A percentile compares a stretch with the other conserved stretches of the same genome.
These are phyloP conservation scores for Cercospora sesami DNA, from an alignment of 2,329 filamentous ascomycete species.

Conservation along the genomic window DNA sequence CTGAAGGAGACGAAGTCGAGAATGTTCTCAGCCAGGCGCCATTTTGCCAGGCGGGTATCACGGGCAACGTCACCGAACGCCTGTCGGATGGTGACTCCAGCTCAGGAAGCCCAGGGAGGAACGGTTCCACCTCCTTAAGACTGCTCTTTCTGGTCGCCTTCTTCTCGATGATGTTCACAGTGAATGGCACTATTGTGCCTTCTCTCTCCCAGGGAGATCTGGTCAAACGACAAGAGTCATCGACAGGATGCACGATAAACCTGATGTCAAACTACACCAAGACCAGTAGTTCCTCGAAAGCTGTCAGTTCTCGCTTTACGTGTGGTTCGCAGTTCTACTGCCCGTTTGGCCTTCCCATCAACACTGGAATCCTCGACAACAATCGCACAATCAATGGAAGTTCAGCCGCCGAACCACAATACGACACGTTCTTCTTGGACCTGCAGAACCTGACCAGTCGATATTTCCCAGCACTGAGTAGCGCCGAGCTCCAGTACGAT, in stretches of 20 bases:
- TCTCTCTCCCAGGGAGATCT: background rate
- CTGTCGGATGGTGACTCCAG: background rate
- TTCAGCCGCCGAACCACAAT: slow-evolving; percentile 21
- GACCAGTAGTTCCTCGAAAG: background rate
- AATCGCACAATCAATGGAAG: slow-evolving; percentile 23
- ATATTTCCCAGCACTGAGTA: slow-evolving; percentile 18
- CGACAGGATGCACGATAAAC: background rate
- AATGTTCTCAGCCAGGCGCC: background rate
- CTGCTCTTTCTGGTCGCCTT: background rate
- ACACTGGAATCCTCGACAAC: slow-evolving; percentile 13
- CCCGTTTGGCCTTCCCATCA: background rate
- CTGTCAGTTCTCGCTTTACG: background rate
- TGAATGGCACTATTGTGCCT: background rate
- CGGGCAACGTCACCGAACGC: background rate
- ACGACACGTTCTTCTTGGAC: slow-evolving; percentile 22
- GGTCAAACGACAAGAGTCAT: background rate
- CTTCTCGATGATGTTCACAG: background rate
- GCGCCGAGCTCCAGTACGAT: slow-evolving; percentile 2
- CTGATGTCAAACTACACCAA: background rate
- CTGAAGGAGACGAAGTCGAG: background rate
- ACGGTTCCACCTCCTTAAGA: background rate
- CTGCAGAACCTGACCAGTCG: slow-evolving; percentile 12
- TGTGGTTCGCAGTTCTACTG: background rate
- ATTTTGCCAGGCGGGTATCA: background rate
- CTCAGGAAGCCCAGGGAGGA: background rate